A percentile compares a stretch with the other conserved stretches of the same genome.
Conservation (phyloP, 139 green algal species). For the Coccomyxa sp. region DNA sequence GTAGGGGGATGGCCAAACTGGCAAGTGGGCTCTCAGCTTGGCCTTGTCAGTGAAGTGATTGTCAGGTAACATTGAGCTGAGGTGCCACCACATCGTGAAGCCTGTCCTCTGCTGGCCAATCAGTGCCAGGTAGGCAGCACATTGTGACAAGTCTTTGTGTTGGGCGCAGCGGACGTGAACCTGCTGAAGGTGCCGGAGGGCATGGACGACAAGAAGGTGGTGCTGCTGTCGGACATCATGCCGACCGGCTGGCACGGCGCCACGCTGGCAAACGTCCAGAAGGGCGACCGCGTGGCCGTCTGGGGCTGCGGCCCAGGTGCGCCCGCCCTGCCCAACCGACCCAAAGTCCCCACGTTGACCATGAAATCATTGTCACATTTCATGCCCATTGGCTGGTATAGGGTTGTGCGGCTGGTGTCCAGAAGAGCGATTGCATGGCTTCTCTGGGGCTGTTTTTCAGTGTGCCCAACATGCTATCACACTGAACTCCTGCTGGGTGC, state of each 20-base stretch:
- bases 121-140: background rate
- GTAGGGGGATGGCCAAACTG: too few species aligned
- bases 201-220: constrained; percentile 24
- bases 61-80: too few species aligned
- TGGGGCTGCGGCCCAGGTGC: constrained; percentile 71
- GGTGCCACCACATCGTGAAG: too few species aligned
- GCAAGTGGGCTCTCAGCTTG: too few species aligned
- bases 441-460: too few species aligned
- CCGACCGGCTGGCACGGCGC: constrained; percentile 50
- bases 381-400: background rate
- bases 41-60: too few species aligned
- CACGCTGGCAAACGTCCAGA: constrained; percentile 51
- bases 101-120: background rate
- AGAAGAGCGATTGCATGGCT: too few species aligned
- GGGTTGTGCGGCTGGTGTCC: background rate
- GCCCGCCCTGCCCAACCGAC: background rate
- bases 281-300: constrained; percentile 69
- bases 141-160: background rate
- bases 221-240: constrained; percentile 78
- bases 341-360: background rate
- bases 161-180: constrained; percentile 38
- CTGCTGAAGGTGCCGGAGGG: constrained; percentile 51
- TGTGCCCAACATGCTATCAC: too few species aligned
- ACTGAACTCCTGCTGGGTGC: too few species aligned
- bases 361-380: background rate